A percentile compares a stretch with the other conserved stretches of the same genome.
Evolutionary conservation across 2,329 filamentous ascomycete genomes (phyloP).

Genomic region (Exophiala mesophila): DNA sequence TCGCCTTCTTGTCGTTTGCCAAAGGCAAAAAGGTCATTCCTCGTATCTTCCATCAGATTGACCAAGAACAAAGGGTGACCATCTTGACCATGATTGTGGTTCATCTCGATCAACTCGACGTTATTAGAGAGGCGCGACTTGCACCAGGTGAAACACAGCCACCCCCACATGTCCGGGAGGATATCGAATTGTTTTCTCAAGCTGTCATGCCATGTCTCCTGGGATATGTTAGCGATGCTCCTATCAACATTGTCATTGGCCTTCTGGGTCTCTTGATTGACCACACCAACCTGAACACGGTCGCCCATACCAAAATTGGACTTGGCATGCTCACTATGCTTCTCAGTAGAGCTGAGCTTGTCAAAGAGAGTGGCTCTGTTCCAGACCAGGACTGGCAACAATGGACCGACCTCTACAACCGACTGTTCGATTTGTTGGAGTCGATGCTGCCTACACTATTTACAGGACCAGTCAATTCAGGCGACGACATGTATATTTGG

Average conservation of each 20-base stretch:
- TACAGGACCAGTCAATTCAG: conserved; percentile 81
- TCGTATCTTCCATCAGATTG: conserved; percentile 88
- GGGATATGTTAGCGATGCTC: conserved; percentile 83
- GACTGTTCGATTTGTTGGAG: conserved; percentile 82
- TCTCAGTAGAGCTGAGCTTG: conserved; percentile 84
- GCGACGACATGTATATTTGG: conserved; percentile 96
- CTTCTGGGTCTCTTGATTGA: conserved; percentile 78
- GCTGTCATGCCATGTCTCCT: conserved; percentile 88
- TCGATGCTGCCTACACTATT: conserved; percentile 80
- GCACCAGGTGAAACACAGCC: conserved; percentile 66
- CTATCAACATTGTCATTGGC: conserved; percentile 84
- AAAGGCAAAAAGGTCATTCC: conserved; percentile 97
- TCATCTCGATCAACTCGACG: conserved; percentile 86
- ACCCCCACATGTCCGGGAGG: conserved; percentile 76
- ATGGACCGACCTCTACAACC: conserved; percentile 79
- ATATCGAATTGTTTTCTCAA: conserved; percentile 83
- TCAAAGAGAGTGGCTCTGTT: conserved; percentile 72
- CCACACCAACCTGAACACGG: conserved; percentile 75
- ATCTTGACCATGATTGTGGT: conserved; percentile 94
- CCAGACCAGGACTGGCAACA: conserved; percentile 71
- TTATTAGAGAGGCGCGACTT: conserved; percentile 75
- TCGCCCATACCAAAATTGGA: conserved; percentile 82
- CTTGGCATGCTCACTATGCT: conserved; percentile 89
- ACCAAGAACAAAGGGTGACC: conserved; percentile 83
- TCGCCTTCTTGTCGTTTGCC: conserved; percentile 85